A percentile compares a stretch with the other conserved stretches of the same genome.
phyloP scores from a whole-genome alignment of 2,329 filamentous ascomycete genomes.

The Lasiodiplodia sp. region DNA sequence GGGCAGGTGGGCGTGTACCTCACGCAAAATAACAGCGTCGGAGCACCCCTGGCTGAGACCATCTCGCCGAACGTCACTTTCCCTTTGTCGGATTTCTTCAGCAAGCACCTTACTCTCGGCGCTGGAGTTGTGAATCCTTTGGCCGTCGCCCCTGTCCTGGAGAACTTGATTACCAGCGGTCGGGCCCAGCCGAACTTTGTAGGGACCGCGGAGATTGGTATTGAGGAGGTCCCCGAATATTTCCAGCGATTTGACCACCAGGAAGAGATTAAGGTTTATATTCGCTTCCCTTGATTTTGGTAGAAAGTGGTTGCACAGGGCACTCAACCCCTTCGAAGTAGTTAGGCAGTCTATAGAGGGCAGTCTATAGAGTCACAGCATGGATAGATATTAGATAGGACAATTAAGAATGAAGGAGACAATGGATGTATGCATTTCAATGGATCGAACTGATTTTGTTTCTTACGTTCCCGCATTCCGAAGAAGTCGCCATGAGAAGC shows the following conservation, averaged over 20 bases:
- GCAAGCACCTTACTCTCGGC: conserved; percentile 30
- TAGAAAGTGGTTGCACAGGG: too few species aligned
- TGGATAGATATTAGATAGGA: too few species aligned
- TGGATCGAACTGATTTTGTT: too few species aligned
- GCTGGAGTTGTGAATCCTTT: conserved; percentile 32
- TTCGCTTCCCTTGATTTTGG: too few species aligned
- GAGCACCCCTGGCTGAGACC: conserved; percentile 1
- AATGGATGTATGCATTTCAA: too few species aligned
- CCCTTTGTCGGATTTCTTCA: conserved; percentile 31
- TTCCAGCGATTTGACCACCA: conserved; percentile 4
- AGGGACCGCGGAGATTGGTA: conserved; percentile 32
- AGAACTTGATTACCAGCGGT: conserved; percentile 20
- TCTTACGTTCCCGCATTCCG: too few species aligned
- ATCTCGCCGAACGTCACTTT: conserved; percentile 27
- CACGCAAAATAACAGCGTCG: not conserved
- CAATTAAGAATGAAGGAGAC: too few species aligned
- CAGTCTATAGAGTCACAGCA: too few species aligned
- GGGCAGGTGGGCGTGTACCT: conserved; percentile 38
- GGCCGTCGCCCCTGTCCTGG: conserved; percentile 8
- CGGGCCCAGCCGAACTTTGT: conserved; percentile 24
- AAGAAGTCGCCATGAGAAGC: too few species aligned
- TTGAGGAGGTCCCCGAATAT: conserved; percentile 35
- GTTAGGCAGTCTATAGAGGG: too few species aligned
- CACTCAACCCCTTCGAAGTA: too few species aligned
- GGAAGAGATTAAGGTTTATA: too few species aligned